Evolutionary conservation across 495 filamentous ascomycete genomes (phyloP), one percentile per base, ranked within the genome.

Genomic region (Parathielavia appendiculata): DNA sequence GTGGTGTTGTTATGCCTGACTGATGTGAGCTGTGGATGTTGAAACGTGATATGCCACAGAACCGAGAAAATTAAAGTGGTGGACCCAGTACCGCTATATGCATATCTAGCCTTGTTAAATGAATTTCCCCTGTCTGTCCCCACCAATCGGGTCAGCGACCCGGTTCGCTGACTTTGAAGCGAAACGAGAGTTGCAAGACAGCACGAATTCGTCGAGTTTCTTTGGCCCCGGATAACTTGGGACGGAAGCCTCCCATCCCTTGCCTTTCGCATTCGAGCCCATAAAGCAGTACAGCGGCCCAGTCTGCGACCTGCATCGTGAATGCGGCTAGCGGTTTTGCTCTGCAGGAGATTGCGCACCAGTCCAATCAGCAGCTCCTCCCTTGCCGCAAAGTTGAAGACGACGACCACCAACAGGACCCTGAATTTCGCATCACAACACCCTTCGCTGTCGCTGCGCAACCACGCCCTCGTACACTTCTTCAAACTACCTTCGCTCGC

Each of bases 271-370:
- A 22, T 22, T 23, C 49, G 46, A 30, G 30, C 30, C 47, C 20
- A 23, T n/a, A 47, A 38, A 17, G 14, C 39, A 36, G 45, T 38
- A n/a, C 56, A 38, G 47, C 13, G 45, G 47, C 30, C 47, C 7
- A 10, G 46, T 16, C 43, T 52, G 49, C 40, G 41, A 47, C 32
- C 51, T 52, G 35, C 53, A 34, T 52, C 14, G 61, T 66, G 58
- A 61, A 68, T 64, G 63, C 56, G 51, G 55, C 58, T 63, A 61
- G 60, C 59, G 34, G 56, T 66, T 5, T 49, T 54, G 13, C 39
- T 59, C 39, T 56, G 60, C 58, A 40, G 52, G 55, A 55, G 51
- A 58, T 59, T 59, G 59, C 63, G 63, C 60, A 59, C 54, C 34
- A 51, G 59, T 22, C 16, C 54, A 41, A 30, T 30, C 26, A 56